Evolutionary conservation across 1,139 yeast species (phyloP), one percentile per base, ranked within the genome.

Genomic region (Taiozyma sp.): DNA sequence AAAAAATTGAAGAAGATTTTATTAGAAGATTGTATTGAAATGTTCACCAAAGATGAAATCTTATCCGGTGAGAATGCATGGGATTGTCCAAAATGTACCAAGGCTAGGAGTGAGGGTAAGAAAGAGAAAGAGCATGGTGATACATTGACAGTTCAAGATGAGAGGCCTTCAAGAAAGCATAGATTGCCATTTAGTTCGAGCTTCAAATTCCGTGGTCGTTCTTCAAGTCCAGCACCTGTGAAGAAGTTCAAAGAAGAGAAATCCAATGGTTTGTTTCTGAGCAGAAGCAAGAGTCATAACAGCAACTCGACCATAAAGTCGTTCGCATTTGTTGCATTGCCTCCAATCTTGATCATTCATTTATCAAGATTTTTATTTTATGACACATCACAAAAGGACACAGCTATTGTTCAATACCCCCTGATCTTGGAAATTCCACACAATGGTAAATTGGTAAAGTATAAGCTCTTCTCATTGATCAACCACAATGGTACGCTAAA

Each of bases 41-140:
- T 83, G 64, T 86, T 82, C 64, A 83, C 87, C 0, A 79, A 79
- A 54, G 88, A 86, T 54, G 95, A 87, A 65, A 67, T 83, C 1
- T 68, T 87, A 48, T 76, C 80, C 10, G 90, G 87, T 19, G 91
- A 85, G 32, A 84, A 87, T 66, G 86, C 88, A 9, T 87, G 95
- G 95, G 75, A 80, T 55, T 87, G 95, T 69, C 89, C 93, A 2
- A 76, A 76, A 50, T 87, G 95, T 70, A 73, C 77, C 44, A 70
- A 73, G 42, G 46, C 32, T 40, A 32, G 36, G 44, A 52, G 27
- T 27, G n/a, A 24, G 22, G 24, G 10, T 8, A 38, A 38, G 23
- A 22, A n/a, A n/a, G n/a, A 38, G 10, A 38, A 38, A 12, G 41
- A 12, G 6, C 10, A 22, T 22, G n/a, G n/a, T 19, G 24, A 23